Percentiles rank a stretch among this genome's conserved stretches.
These are phyloP conservation scores for Pleurotus citrinopileatus DNA, from an alignment of 768 basidiomycete species.

Conservation along the genomic window DNA sequence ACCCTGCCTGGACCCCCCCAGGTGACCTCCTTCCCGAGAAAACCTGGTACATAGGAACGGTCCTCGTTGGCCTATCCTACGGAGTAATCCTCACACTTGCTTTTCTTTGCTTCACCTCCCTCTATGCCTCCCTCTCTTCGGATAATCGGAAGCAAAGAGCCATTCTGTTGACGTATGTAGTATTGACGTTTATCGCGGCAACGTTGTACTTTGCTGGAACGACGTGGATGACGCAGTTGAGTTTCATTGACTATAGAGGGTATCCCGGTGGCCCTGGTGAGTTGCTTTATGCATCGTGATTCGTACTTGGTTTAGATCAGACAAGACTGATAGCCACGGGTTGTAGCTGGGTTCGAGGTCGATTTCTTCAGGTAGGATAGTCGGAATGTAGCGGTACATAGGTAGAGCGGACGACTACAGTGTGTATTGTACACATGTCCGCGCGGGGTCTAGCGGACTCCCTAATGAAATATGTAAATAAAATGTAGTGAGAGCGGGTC, in stretches of 20 bases:
- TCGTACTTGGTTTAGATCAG: no score
- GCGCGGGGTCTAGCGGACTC: no score
- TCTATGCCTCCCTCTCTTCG: not conserved
- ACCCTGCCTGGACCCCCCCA: not conserved
- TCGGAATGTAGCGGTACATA: no score
- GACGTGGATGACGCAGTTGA: conserved; percentile 20
- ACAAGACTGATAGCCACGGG: not conserved
- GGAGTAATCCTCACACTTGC: conserved; percentile 12
- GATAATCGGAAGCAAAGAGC: not conserved
- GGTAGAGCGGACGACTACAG: no score
- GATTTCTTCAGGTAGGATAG: no score
- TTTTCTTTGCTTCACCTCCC: conserved; percentile 3
- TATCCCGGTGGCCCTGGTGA: conserved; percentile 26
- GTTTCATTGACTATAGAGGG: conserved; percentile 28
- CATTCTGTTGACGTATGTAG: conserved; percentile 8
- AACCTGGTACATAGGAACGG: conserved; percentile 15
- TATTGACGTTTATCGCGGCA: conserved; percentile 12
- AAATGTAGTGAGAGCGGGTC: no score
- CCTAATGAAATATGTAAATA: no score
- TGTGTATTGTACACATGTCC: no score
- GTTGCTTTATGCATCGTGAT: not conserved
- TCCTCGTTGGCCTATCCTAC: conserved; percentile 14
- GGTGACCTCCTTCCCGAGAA: conserved; percentile 12
- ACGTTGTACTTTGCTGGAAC: conserved; percentile 18
- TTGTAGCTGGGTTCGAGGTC: not conserved